Base-by-base conservation (phyloP, 1,284 basidiomycete species). In the Phlebopus sp. region DNA sequence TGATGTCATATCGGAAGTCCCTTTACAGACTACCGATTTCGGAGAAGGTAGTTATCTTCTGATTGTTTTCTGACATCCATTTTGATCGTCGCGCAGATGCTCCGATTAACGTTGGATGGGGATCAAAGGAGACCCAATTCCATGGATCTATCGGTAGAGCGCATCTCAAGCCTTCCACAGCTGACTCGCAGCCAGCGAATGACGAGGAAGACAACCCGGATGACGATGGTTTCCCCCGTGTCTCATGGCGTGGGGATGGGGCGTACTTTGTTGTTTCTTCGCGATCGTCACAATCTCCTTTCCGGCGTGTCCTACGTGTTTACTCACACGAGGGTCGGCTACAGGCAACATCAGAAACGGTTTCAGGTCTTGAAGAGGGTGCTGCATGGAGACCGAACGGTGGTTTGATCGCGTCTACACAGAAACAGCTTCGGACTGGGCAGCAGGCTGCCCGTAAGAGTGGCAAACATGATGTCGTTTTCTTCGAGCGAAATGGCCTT, bases 51-150 rank as follows among this genome's bases (percentile, higher is more conserved):
- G 39, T 59, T 85, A 21, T 6, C 54, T 54, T 47, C 31, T 47
- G 36, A 41, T 31, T 44, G 36, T 44, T 32, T 21, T 41, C 25
- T 34, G 44, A 32, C 17, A 29, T 29, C 23, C 52, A 42, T 51
- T 27, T 47, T 54, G 49, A 55, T 32, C 14, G 29, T 50, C 39
- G 43, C 35, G 2, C 58, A 92, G 93, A 93, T 64, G 81, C 84
- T 34, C 92, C 90, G 5, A 92, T 97, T 59, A 92, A 95, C 57
- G 91, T 98, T 46, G 97, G 97, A 8, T 99, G 97, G 97, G 97
- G 97, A 25, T 92, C 91, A 4, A 97, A 96, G 62, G 79, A 90
- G 59, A 99, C 97, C 0, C 97, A 99, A 64, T 99, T 99, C 65
- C 95, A 98, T 59, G 97, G 97, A 11, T 95, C 93, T 0, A 76